Evolutionary conservation across 495 filamentous ascomycete species (phyloP).

Genomic region (Xylaria palmicola): DNA sequence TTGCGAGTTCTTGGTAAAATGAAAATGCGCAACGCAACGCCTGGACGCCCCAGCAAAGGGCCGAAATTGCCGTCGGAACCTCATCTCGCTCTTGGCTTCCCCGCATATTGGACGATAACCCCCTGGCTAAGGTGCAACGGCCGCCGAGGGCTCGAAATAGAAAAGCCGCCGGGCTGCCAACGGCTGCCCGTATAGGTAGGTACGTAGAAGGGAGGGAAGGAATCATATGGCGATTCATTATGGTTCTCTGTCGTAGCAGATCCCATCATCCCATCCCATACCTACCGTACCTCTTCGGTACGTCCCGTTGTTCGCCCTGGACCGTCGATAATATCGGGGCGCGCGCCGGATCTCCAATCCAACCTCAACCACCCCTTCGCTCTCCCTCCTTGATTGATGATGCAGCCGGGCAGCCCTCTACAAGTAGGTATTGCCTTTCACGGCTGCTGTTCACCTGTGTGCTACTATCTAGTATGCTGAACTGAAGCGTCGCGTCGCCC

Average conservation of each 20-base stretch:
- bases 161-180: too few species aligned
- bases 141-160: neutral
- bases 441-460: too few species aligned
- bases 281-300: too few species aligned
- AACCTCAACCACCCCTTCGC: neutral
- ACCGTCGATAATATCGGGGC: neutral
- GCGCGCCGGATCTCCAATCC: neutral
- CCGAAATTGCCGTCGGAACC: conserved; percentile 12
- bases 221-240: too few species aligned
- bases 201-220: too few species aligned
- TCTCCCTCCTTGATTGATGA: neutral
- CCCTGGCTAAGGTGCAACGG: neutral
- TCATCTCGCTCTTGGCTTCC: conserved; percentile 4
- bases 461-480: too few species aligned
- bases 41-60: neutral
- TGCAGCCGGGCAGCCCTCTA: neutral
- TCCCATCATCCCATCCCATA: too few species aligned
- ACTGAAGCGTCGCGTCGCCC: neutral
- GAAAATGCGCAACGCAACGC: too few species aligned
- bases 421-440: too few species aligned
- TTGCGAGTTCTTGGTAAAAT: neutral
- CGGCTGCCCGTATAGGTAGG: too few species aligned
- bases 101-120: conserved; percentile 1
- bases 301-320: too few species aligned
- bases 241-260: too few species aligned